Conservation (phyloP, 2,329 filamentous ascomycete genomes). For the Pseudocercospora ulei region DNA sequence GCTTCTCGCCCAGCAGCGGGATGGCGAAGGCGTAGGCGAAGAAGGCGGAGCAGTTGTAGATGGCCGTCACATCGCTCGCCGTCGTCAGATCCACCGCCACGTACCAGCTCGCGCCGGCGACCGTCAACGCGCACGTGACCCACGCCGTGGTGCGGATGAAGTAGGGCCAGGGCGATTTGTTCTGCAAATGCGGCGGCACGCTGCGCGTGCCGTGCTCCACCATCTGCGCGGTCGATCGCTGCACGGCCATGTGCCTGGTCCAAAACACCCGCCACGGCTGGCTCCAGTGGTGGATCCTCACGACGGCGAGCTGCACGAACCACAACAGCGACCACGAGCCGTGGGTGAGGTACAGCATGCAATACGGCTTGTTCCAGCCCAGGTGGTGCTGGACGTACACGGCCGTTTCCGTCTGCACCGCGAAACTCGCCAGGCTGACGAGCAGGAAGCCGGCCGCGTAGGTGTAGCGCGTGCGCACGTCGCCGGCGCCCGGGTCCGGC, state of each 20-base stretch:
- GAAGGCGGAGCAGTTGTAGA: constrained; percentile 98
- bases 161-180: constrained; percentile 55
- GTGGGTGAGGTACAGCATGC: constrained; percentile 96
- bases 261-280: constrained; percentile 79
- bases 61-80: constrained; percentile 86
- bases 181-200: constrained; percentile 43
- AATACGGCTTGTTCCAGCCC: constrained; percentile 97
- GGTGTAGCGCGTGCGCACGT: constrained; percentile 72
- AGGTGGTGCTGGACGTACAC: constrained; percentile 88
- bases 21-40: constrained; percentile 97
- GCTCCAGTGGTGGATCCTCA: constrained; percentile 68
- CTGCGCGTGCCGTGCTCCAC: constrained; percentile 69
- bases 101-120: constrained; percentile 92
- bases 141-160: constrained; percentile 69
- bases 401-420: constrained; percentile 88
- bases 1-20: constrained; percentile 72
- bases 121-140: constrained; percentile 74
- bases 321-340: constrained; percentile 86
- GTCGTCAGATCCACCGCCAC: constrained; percentile 88
- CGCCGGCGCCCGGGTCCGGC: constrained; percentile 45
- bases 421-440: constrained; percentile 76
- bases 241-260: constrained; percentile 57
- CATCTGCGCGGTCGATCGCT: constrained; percentile 68
- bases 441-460: constrained; percentile 76
- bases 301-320: constrained; percentile 69